Evolutionary conservation across 306 rosid species (phyloP), one percentile per base, ranked within the genome.

Genomic region (Ammopiptanthus mongolicus): DNA sequence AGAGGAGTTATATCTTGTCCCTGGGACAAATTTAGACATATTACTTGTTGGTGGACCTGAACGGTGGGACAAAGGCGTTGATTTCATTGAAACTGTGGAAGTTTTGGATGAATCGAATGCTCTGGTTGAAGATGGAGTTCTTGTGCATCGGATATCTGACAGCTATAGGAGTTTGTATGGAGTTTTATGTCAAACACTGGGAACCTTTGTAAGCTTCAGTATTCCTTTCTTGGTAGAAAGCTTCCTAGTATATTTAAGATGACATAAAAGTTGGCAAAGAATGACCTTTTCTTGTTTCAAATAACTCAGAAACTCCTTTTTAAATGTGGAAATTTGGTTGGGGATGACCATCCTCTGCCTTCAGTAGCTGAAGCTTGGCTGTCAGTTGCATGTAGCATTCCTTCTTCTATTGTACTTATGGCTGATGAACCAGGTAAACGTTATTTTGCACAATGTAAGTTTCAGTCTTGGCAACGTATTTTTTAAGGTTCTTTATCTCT

Each of bases 301-400:
- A 87, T 90, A 91, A 76, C 69, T 64, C 91, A 93, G 98, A 86
- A 77, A 86, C 82, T 94, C 80, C 56, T 19, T 74, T 94, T 94
- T 73, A 81, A 73, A 77, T 96, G 90, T 39, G 98, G 98, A 67
- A 94, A 94, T 87, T 84, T 86, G 89, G 90, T 84, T 65, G 96
- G 93, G 77, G 95, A 89, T 80, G 97, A 84, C 78, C 97, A 94
- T 86, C 93, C 95, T 80, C 76, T 82, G 81, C 96, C 97, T 68
- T 80, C 86, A 37, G 80, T 94, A 37, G 91, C 85, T 50, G 86
- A 82, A 64, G 86, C 82, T 83, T 72, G 75, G 61, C 37, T 86
- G 62, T 85, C 88, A 73, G 83, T 90, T 83, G 44, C 8, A 2
- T 88, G 98, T 79, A 75, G 84, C 86, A 29, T 88, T 81, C 98